These are phyloP conservation scores for Didymella exigua DNA, from an alignment of 2,329 filamentous ascomycete species.

Conservation along the genomic window DNA sequence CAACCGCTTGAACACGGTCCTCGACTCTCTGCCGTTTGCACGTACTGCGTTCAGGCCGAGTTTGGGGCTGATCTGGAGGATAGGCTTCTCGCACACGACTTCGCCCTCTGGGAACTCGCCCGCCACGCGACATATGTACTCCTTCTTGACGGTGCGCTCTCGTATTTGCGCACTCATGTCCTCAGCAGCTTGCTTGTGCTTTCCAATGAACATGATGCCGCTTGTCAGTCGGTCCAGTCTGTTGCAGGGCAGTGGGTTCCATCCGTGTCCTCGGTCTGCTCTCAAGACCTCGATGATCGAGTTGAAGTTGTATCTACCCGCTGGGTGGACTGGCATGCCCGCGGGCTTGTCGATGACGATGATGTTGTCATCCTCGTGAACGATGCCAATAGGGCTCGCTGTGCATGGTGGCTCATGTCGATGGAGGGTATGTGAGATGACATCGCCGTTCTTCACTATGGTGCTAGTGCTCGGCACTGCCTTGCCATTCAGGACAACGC, in stretches of 20 bases:
- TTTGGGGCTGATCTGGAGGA: constrained; percentile 92
- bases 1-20: constrained; percentile 87
- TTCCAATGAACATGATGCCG: constrained; percentile 97
- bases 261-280: constrained; percentile 67
- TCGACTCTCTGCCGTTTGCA: constrained; percentile 86
- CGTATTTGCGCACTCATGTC: constrained; percentile 76
- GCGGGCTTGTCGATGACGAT: constrained; percentile 97
- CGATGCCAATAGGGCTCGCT: constrained; percentile 75
- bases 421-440: constrained; percentile 91
- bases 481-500: constrained; percentile 80
- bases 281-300: constrained; percentile 93
- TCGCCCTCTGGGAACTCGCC: constrained; percentile 92
- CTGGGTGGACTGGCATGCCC: constrained; percentile 92
- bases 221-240: constrained; percentile 92
- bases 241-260: constrained; percentile 77
- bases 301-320: constrained; percentile 95
- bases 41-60: constrained; percentile 93
- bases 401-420: constrained; percentile 95
- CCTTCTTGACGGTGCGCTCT: constrained; percentile 84
- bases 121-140: constrained; percentile 90
- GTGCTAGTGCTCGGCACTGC: constrained; percentile 68
- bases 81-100: constrained; percentile 89
- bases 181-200: constrained; percentile 80
- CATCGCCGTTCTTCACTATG: constrained; percentile 82
- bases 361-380: constrained; percentile 91